These are phyloP conservation scores for Mycosphaerella sp. DNA, from an alignment of 2,329 filamentous ascomycete species.

Conservation along the genomic window DNA sequence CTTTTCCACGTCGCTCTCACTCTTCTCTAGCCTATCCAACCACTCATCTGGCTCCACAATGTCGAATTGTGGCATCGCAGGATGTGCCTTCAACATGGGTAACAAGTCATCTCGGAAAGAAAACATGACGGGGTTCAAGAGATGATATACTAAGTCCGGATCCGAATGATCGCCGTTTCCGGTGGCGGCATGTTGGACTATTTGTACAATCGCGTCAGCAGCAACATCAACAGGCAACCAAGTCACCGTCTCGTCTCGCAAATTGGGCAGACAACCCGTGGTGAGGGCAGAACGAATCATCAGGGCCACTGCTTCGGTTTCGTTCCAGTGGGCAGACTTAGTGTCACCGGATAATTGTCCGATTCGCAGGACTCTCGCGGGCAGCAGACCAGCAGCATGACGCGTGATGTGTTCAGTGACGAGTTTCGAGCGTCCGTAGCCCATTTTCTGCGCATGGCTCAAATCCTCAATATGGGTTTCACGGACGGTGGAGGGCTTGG, in stretches of 20 bases:
- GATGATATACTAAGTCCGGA: slow-evolving; percentile 19
- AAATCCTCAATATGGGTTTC: slow-evolving; percentile 29
- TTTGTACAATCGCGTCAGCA: slow-evolving; percentile 24
- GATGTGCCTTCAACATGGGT: slow-evolving; percentile 39
- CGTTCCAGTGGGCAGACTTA: slow-evolving; percentile 35
- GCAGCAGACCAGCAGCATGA: slow-evolving; percentile 29
- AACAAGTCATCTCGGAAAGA: slow-evolving; percentile 50
- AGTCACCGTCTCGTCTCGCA: slow-evolving; percentile 35
- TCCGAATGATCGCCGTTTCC: slow-evolving; percentile 2
- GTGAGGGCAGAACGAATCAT: slow-evolving; percentile 38
- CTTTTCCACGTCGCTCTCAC: slow-evolving; percentile 36
- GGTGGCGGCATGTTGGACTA: slow-evolving; percentile 5
- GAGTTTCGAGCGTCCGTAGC: slow-evolving; percentile 38
- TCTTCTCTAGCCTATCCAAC: slow-evolving; percentile 41
- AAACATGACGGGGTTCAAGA: slow-evolving; percentile 45
- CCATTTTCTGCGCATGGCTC: slow-evolving; percentile 25
- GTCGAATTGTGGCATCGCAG: slow-evolving; percentile 42
- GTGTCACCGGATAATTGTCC: slow-evolving; percentile 29
- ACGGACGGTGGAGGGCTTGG: slow-evolving; percentile 24
- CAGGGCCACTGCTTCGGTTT: slow-evolving; percentile 40
- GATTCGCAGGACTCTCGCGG: slow-evolving; percentile 23
- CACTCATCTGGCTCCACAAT: slow-evolving; percentile 42
- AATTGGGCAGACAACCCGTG: slow-evolving; percentile 35
- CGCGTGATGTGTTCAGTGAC: slow-evolving; percentile 32
- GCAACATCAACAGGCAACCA: slow-evolving; percentile 44